Conservation (phyloP, 2,329 filamentous ascomycete species). For the Botryosphaeria dothidea region DNA sequence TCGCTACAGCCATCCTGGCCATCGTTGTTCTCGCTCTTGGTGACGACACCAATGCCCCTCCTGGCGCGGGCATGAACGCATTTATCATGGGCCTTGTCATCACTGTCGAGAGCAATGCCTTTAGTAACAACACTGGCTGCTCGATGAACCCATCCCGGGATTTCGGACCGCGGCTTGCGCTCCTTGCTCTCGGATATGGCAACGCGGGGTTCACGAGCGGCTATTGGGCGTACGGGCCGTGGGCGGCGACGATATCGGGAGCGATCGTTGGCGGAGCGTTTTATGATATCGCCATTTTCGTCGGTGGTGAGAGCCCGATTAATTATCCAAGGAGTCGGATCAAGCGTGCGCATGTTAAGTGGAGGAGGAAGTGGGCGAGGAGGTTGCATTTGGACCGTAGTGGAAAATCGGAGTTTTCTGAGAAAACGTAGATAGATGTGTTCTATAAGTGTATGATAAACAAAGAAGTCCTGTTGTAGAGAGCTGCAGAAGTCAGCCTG, state of each 20-base stretch:
- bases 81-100: constrained; percentile 30
- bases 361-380: constrained; percentile 13
- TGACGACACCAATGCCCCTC: constrained; percentile 47
- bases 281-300: constrained; percentile 41
- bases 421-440: neutral
- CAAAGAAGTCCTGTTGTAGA: no score
- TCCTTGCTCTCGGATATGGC: constrained; percentile 36
- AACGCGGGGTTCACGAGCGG: constrained; percentile 23
- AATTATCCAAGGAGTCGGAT: constrained; percentile 27
- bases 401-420: neutral
- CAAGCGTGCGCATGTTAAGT: constrained; percentile 11
- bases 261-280: constrained; percentile 33
- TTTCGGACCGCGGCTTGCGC: constrained; percentile 37
- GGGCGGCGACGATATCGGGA: constrained; percentile 36
- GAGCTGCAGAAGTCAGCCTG: no score
- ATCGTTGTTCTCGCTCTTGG: constrained; percentile 39
- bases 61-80: constrained; percentile 44
- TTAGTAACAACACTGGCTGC: constrained; percentile 39
- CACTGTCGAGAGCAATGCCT: constrained; percentile 19
- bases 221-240: constrained; percentile 41
- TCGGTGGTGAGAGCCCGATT: constrained; percentile 40
- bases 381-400: neutral
- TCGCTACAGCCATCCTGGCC: constrained; percentile 31
- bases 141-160: constrained; percentile 40
- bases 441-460: no score